phyloP scores from a whole-genome alignment of 768 basidiomycete species.

The Podaxis sp. region DNA sequence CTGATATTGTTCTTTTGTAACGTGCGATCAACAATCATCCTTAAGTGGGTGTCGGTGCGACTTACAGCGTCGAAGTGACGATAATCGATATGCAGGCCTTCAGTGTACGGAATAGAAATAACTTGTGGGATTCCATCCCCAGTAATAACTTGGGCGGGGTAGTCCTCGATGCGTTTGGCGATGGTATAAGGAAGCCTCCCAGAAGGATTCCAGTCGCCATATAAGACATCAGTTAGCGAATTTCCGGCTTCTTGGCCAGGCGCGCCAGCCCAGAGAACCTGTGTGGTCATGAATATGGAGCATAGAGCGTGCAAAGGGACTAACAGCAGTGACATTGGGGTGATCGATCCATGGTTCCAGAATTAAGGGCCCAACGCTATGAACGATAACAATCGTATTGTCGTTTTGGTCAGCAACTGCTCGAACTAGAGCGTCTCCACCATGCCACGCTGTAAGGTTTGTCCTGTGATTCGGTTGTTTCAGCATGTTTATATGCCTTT shows the following conservation, averaged over 20 bases:
- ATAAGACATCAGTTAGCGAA: slow-evolving; percentile 66
- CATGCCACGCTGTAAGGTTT: slow-evolving; percentile 74
- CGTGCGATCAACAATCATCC: slow-evolving; percentile 50
- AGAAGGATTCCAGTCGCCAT: slow-evolving; percentile 67
- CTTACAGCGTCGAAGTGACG: slow-evolving; percentile 67
- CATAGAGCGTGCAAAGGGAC: slow-evolving; percentile 25
- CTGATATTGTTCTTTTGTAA: slow-evolving; percentile 58
- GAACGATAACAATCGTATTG: slow-evolving; percentile 72
- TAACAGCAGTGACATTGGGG: slow-evolving; percentile 69
- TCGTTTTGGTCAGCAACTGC: slow-evolving; percentile 66
- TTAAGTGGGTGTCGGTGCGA: background rate
- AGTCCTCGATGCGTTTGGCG: slow-evolving; percentile 58
- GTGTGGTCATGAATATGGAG: background rate
- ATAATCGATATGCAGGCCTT: slow-evolving; percentile 67
- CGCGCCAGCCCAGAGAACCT: slow-evolving; percentile 67
- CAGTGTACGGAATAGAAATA: slow-evolving; percentile 41
- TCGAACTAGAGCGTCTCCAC: slow-evolving; percentile 67
- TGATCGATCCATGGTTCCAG: slow-evolving; percentile 70
- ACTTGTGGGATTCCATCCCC: slow-evolving; percentile 37
- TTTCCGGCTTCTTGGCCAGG: slow-evolving; percentile 72
- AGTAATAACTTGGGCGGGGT: slow-evolving; percentile 48
- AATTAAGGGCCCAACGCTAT: slow-evolving; percentile 62
- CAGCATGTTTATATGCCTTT: background rate
- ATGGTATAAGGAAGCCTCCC: slow-evolving; percentile 76
- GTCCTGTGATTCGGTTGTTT: slow-evolving; percentile 33